A percentile compares a stretch with the other conserved stretches of the same genome.
Evolutionary conservation across 2,329 filamentous ascomycete species (phyloP).

Genomic region (Nothomitra cinnamomea): DNA sequence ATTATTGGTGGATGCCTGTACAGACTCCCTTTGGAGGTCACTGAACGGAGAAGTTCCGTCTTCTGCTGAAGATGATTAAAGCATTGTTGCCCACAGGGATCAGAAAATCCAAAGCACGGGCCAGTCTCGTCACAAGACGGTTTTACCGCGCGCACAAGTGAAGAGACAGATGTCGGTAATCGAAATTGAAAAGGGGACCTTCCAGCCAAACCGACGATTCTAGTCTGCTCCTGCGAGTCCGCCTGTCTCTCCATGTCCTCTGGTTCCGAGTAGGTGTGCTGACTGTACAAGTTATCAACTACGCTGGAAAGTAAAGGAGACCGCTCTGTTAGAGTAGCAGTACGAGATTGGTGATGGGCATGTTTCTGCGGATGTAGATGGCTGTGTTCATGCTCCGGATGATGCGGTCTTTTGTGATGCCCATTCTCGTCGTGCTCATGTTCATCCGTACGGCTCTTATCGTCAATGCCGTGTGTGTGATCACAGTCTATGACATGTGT

Average conservation of each 20-base stretch:
- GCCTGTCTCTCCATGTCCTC: neutral
- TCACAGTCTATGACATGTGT: slow-evolving; percentile 32
- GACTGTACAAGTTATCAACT: neutral
- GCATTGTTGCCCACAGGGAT: slow-evolving; percentile 43
- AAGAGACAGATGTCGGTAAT: slow-evolving; percentile 21
- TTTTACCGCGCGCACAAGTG: slow-evolving; percentile 32
- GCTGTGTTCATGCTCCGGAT: neutral
- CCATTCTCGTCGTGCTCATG: slow-evolving; percentile 13
- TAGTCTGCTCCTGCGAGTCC: neutral
- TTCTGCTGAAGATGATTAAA: slow-evolving; percentile 24
- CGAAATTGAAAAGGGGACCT: neutral
- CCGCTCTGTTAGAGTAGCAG: neutral
- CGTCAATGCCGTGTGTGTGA: slow-evolving; percentile 26
- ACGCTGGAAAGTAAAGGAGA: neutral
- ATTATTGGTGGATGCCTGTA: neutral
- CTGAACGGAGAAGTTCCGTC: neutral
- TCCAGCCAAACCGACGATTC: neutral
- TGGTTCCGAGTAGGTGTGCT: neutral
- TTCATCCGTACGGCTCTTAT: slow-evolving; percentile 15
- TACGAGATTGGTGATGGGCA: neutral
- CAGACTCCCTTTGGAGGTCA: neutral
- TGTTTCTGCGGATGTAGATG: neutral
- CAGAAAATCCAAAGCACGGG: slow-evolving; percentile 43
- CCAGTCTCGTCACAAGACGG: slow-evolving; percentile 37
- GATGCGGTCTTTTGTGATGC: slow-evolving; percentile 6